Evolutionary conservation across 768 basidiomycete genomes (phyloP), one percentile per base, ranked within the genome.

Genomic region (Pisolithus tinctorius): DNA sequence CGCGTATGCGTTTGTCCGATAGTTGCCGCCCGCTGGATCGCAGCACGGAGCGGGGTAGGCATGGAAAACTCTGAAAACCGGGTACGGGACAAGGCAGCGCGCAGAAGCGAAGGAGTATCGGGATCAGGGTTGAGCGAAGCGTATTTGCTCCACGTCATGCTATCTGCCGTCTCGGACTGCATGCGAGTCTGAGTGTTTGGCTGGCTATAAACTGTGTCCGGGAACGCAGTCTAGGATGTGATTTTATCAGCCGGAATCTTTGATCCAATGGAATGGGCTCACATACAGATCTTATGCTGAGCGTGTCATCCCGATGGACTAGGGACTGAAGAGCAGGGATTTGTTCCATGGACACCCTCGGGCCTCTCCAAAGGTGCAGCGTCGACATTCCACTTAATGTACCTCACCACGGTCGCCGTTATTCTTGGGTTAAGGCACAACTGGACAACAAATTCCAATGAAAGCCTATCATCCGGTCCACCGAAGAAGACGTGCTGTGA

Each of bases 391-490:
- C 61, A 64, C 67, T 81, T 86, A 31, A 63, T 65, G 51, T 95
- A 69, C 58, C 83, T 75, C 48, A 93, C 65, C 3, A 94, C 81
- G 0, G 88, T 92, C 10, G 91, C 95, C 8, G 71, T 78, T 10
- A 88, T 76, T 50, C 70, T 72, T 11, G 78, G 72, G 56, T 84
- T 86, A 52, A 77, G 71, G 64, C 89, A 94, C 27, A 96, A 71
- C 67, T 94, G 93, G 13, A 86, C 78, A 23, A 89, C 86, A 58
- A 97, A 82, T 29, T 87, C 82, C 34, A 98, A 70, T 0, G 92
- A 90, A 16, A 93, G 74, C 3, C 95, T 77, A 63, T 96, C 94
- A 65, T 98, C 95, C 0, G 92, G 87, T 0, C 95, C 95, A 23
- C 95, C 95, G 63, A 92, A 88, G 78, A 97, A 97, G 13, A 97